Evolutionary conservation across 768 basidiomycete species (phyloP), one percentile per base, ranked within the genome.

Genomic region (Pulveroboletus frians): DNA sequence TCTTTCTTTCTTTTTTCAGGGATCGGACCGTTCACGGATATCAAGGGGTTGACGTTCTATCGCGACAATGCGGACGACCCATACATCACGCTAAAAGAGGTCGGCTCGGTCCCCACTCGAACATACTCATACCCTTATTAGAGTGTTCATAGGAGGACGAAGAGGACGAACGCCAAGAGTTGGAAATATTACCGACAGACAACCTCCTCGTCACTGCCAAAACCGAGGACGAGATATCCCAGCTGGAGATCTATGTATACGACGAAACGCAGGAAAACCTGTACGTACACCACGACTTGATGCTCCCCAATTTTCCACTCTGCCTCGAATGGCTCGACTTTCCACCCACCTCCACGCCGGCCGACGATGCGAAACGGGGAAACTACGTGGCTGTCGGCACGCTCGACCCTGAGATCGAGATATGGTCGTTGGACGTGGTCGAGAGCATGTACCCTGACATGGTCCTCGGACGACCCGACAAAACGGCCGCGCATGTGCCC

Each of bases 301-400:
- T 99, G 84, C 80, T 99, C 27, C 93, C 95, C 55, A 92, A 91
- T 56, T 93, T 97, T 69, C 96, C 96, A 9, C 85, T 99, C 50
- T 98, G 95, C 60, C 88, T 99, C 50, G 96, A 99, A 76, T 99
- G 96, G 96, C 84, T 97, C 51, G 91, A 98, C 66, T 97, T 92
- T 68, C 80, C 85, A n/a, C 89, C 92, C 20, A 69, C 83, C 49
- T 70, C 77, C 49, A 66, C 76, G 23, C 73, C 74, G 46, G 46
- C 63, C 18, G 59, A 67, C 14, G 64, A 66, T 50, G 57, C 62
- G 14, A 63, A 63, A 56, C 78, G 81, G 44, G 92, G 92, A 6
- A 95, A 86, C 65, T 97, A 89, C 68, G 85, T 99, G 57, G 96
- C 96, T 2, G 93, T 99, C 15, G 96, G 95, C 11, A 95, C 93